A percentile compares a stretch with the other conserved stretches of the same genome.
These are phyloP conservation scores for Suillus variegatus DNA, from an alignment of 768 basidiomycete species.

Conservation along the genomic window DNA sequence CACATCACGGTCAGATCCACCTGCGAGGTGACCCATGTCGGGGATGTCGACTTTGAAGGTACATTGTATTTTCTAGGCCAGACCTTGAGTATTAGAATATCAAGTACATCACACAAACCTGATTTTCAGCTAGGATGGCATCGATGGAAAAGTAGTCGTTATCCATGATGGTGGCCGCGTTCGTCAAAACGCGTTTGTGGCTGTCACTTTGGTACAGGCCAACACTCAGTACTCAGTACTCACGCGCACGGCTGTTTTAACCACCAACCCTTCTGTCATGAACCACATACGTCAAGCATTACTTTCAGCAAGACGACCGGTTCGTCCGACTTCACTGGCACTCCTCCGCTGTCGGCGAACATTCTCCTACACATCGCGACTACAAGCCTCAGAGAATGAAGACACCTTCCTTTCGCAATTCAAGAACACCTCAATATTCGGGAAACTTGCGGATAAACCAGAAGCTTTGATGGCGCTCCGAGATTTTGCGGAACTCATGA, in stretches of 20 bases:
- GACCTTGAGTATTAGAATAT: background rate
- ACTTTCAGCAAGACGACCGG: slow-evolving; percentile 17
- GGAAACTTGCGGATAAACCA: slow-evolving; percentile 50
- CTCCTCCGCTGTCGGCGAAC: slow-evolving; percentile 22
- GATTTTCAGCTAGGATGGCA: slow-evolving; percentile 89
- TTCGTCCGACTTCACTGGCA: slow-evolving; percentile 14
- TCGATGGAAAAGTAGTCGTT: slow-evolving; percentile 92
- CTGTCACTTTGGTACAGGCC: background rate
- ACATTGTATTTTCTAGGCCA: slow-evolving; percentile 83
- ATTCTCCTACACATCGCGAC: slow-evolving; percentile 31
- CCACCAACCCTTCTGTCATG: slow-evolving; percentile 18
- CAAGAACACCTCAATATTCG: slow-evolving; percentile 45
- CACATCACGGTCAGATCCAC: slow-evolving; percentile 83
- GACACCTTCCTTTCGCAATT: slow-evolving; percentile 41
- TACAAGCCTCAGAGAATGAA: slow-evolving; percentile 35
- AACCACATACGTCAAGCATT: slow-evolving; percentile 20
- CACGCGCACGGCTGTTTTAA: background rate
- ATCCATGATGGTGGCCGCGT: slow-evolving; percentile 67
- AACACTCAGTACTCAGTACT: background rate
- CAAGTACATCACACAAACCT: slow-evolving; percentile 45
- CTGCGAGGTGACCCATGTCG: slow-evolving; percentile 87
- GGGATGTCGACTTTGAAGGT: slow-evolving; percentile 86
- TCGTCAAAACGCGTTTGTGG: slow-evolving; percentile 23
- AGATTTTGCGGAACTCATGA: slow-evolving; percentile 45
- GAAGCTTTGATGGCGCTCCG: slow-evolving; percentile 51